Conservation (phyloP, 345 rosid species). For the Populus simonii region DNA sequence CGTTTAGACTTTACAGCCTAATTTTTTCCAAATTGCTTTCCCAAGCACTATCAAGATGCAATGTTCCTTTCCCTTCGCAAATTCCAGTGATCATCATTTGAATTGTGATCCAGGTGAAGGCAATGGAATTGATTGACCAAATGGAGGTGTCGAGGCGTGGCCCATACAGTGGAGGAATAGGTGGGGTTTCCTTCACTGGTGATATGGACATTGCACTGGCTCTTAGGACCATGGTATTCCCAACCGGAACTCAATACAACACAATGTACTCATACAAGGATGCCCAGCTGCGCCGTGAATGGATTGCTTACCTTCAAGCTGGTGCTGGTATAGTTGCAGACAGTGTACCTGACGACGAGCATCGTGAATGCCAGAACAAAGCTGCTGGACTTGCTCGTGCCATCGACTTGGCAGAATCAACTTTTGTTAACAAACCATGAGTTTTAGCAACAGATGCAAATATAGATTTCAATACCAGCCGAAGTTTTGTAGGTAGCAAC, state of each 20-base stretch:
- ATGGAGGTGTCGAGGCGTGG: slow-evolving; percentile 76
- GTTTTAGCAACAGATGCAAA: neutral
- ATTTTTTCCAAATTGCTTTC: neutral
- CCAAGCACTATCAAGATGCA: neutral
- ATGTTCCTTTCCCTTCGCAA: neutral
- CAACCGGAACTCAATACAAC: slow-evolving; percentile 52
- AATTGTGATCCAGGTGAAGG: slow-evolving; percentile 47
- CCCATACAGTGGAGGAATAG: slow-evolving; percentile 91
- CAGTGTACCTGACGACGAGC: slow-evolving; percentile 70
- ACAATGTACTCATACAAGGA: slow-evolving; percentile 73
- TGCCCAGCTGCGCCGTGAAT: slow-evolving; percentile 47
- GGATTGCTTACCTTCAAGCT: slow-evolving; percentile 84
- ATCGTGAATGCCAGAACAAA: slow-evolving; percentile 72
- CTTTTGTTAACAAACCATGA: slow-evolving; percentile 48
- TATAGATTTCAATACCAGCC: neutral
- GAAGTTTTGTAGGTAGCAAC: neutral
- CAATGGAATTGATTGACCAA: slow-evolving; percentile 81
- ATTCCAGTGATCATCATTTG: neutral
- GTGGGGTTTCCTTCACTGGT: slow-evolving; percentile 69
- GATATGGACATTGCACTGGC: slow-evolving; percentile 83
- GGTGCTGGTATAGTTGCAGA: slow-evolving; percentile 88
- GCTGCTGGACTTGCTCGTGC: slow-evolving; percentile 82
- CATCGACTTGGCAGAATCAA: slow-evolving; percentile 77
- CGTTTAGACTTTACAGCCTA: neutral
- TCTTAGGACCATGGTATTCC: slow-evolving; percentile 81